Base-by-base conservation (phyloP, 345 rosid genomes). In the Eucalyptus sp. region DNA sequence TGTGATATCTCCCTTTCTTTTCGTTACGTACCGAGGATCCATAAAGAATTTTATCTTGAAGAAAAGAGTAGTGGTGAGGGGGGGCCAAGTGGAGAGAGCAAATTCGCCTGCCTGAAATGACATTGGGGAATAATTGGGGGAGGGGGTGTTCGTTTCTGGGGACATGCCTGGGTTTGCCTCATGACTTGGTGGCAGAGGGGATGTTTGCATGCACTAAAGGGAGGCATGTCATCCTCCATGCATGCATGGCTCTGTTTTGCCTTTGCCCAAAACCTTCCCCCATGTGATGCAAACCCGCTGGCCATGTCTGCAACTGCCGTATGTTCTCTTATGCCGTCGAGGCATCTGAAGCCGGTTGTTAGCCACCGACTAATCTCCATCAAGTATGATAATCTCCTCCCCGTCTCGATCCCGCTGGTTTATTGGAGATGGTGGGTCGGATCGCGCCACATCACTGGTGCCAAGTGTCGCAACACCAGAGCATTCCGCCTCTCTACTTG, bases 171-270 rank as follows among this genome's bases (percentile, higher is more conserved):
- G 7, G 52, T 66, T 66, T 87, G 89, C 68, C 71, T 81, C 46
- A 31, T 68, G 43, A 6, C 62, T 86, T 83, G 87, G 88, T 31
- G 56, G 66, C 86, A 50, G 84, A 71, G 22, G 56, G 86, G 64
- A 64, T 92, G 89, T 91, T 52, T 88, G 91, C 92, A 90, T 89
- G 92, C 91, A 91, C 91, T 14, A 89, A 88, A 90, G 93, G 90
- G 90, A 91, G 60, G 89, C 91, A 92, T 91, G 93, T 93, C 90
- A 90, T 92, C 87, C 91, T 52, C 44, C 49, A 44, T 68, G 60
- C 89, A 68, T 49, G 86, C 85, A 87, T 46, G 89, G 89, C 80
- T 64, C 44, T 48, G 54, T 37, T 71, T 37, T 37, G 48, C 43
- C 87, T 86, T 49, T 33, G 43, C 86, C 51, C 90, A 86, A 54